Conservation (phyloP, 2,329 filamentous ascomycete genomes). For the Monosporascus sp. region DNA sequence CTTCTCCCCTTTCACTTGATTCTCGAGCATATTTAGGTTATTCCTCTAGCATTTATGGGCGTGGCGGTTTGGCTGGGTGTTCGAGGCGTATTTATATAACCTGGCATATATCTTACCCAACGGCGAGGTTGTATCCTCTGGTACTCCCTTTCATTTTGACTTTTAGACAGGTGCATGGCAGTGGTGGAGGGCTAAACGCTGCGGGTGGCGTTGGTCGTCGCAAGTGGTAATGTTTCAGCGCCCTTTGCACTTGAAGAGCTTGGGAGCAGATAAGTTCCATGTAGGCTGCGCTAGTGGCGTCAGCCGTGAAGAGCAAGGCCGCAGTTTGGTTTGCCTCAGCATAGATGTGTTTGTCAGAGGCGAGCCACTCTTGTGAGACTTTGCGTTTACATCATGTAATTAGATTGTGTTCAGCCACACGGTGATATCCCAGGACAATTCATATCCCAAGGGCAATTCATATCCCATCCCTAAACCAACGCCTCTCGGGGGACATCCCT, state of each 20-base stretch:
- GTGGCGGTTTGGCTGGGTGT: constrained; percentile 36
- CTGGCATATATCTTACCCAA: constrained; percentile 21
- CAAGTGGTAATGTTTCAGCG: constrained; percentile 7
- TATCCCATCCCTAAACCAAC: neutral
- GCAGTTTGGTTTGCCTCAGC: neutral
- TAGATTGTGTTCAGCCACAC: neutral
- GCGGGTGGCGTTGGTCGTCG: constrained; percentile 15
- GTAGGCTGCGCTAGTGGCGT: neutral
- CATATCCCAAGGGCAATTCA: neutral
- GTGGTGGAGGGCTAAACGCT: constrained; percentile 11
- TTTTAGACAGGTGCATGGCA: constrained; percentile 24
- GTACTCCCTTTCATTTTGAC: constrained; percentile 14
- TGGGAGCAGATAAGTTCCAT: neutral
- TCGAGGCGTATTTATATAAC: constrained; percentile 36
- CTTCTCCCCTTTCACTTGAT: constrained; percentile 18
- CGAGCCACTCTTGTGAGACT: neutral
- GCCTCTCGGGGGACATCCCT: neutral
- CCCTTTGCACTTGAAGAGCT: neutral
- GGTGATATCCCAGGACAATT: neutral
- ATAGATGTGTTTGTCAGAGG: neutral
- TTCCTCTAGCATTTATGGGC: constrained; percentile 27
- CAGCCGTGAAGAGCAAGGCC: neutral
- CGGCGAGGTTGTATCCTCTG: constrained; percentile 8
- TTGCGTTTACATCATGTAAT: neutral
- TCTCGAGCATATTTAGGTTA: constrained; percentile 22